phyloP scores from a whole-genome alignment of 2,329 filamentous ascomycete species.

The Gyromitra esculenta region DNA sequence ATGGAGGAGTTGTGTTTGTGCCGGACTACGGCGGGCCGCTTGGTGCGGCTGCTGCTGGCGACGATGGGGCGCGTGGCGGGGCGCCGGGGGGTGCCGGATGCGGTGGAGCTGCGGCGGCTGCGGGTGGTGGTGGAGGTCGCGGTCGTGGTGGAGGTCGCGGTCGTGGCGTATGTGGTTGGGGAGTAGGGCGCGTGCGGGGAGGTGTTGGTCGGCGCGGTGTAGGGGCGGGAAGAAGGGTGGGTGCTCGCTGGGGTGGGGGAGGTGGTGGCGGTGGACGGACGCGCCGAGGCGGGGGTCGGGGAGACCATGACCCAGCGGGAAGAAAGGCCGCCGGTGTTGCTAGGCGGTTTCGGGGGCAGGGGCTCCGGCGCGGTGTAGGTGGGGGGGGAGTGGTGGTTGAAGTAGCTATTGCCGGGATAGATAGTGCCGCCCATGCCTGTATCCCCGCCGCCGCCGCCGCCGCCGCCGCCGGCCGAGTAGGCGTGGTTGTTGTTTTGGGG shows the following conservation, averaged over 20 bases:
- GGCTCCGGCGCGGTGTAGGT: slow-evolving; percentile 21
- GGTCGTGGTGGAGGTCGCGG: slow-evolving; percentile 39
- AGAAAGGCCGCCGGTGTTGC: slow-evolving; percentile 40
- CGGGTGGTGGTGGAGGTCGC: slow-evolving; percentile 25
- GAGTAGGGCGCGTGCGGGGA: slow-evolving; percentile 28
- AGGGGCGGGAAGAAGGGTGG: slow-evolving; percentile 26
- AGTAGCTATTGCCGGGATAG: slow-evolving; percentile 13
- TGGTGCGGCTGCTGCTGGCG: slow-evolving; percentile 29
- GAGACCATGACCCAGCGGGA: slow-evolving; percentile 54
- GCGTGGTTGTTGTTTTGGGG: slow-evolving; percentile 5
- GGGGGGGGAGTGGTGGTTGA: slow-evolving; percentile 6
- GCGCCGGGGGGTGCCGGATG: slow-evolving; percentile 13
- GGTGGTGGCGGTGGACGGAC: slow-evolving; percentile 38
- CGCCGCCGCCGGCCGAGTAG: not conserved
- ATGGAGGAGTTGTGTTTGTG: slow-evolving; percentile 18
- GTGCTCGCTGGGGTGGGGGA: not conserved
- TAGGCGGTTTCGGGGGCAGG: slow-evolving; percentile 9
- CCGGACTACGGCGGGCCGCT: slow-evolving; percentile 37
- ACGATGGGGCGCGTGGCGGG: slow-evolving; percentile 23
- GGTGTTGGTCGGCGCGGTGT: slow-evolving; percentile 30
- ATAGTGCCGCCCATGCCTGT: slow-evolving; percentile 18
- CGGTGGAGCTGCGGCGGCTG: slow-evolving; percentile 21
- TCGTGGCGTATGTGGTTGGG: slow-evolving; percentile 40
- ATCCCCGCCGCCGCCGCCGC: not conserved
- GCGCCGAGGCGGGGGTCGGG: slow-evolving; percentile 38